Evolutionary conservation across 106 monocot species (phyloP), one percentile per base, ranked within the genome.

Genomic region (Allium cepa): DNA sequence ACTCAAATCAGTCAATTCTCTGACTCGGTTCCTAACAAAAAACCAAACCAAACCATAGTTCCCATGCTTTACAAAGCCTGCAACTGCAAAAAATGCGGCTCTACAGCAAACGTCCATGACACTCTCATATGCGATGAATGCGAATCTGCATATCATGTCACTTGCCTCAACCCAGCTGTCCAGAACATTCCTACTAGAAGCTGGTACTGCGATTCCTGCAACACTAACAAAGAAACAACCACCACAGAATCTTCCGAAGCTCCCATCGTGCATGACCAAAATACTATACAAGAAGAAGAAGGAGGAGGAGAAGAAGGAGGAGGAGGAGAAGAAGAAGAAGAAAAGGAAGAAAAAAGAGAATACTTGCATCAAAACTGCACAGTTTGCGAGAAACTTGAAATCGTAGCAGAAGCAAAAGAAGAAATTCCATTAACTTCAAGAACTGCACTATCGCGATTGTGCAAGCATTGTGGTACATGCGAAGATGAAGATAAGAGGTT

Each of bases 121-220:
- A 79, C 80, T 69, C 85, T 91, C 60, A 81, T 88, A 47, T 95
- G 94, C 76, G 83, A 83, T 75, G 79, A 79, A 45, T 95, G 94
- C 68, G 87, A 88, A 56, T 71, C 85, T 46, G 69, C 77, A 60
- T 95, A 83, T 76, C 94, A 88, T 64, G 60, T 91, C n/a, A 74
- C 80, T 26, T 95, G 94, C 62, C 57, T 72, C 11, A 60, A 74
- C 22, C 82, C 91, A 70, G 26, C 63, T 57, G 55, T 77, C 49
- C 49, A 72, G 58, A 66, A 64, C 13, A 66, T 78, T 51, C 76
- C 85, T 14, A 72, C 47, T 66, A 75, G 51, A 61, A 83, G 60
- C 65, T 95, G 91, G 85, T 85, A 77, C 69, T 85, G 85, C 65
- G 4, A 75, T 55, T 50, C 57, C n/a, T 95, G 88, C 67, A 22